Conservation (phyloP, 139 green algal species). For the Tetraselmis chui region DNA sequence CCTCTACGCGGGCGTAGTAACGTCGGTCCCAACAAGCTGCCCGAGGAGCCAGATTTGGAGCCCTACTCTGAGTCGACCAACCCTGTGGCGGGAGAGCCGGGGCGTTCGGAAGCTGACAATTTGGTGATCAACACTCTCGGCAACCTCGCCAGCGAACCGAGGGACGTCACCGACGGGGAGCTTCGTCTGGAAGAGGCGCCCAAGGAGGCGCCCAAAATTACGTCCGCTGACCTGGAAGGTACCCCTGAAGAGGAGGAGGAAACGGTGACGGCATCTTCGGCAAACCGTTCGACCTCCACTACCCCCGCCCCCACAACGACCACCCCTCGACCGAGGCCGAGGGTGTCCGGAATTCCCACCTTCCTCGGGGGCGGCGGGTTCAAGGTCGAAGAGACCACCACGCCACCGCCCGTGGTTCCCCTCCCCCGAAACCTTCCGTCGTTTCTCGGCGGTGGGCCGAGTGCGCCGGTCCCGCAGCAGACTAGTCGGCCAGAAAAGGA, state of each 20-base stretch:
- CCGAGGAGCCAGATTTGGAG: not conserved
- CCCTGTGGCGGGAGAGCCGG: not conserved
- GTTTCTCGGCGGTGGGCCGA: not conserved
- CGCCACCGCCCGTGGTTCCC: not conserved
- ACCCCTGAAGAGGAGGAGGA: not conserved
- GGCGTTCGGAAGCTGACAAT: not conserved
- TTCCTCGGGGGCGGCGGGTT: not conserved
- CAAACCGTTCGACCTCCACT: too few species aligned
- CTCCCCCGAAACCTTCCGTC: not conserved
- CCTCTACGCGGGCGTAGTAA: not conserved
- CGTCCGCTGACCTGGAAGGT: not conserved
- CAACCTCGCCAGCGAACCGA: not conserved
- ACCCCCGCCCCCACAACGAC: not conserved
- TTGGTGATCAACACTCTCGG: not conserved
- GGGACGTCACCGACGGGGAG: not conserved
- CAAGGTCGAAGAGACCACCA: not conserved
- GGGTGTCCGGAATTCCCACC: not conserved
- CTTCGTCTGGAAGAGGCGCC: not conserved
- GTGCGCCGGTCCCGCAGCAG: too few species aligned
- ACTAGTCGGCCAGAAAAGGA: not conserved
- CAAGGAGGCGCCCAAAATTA: not conserved
- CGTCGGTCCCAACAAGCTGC: not conserved
- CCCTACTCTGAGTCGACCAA: not conserved
- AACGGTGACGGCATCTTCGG: not conserved
- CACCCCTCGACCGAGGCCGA: not conserved